phyloP scores from a whole-genome alignment of 306 rosid genomes.

The Trifolium repens region DNA sequence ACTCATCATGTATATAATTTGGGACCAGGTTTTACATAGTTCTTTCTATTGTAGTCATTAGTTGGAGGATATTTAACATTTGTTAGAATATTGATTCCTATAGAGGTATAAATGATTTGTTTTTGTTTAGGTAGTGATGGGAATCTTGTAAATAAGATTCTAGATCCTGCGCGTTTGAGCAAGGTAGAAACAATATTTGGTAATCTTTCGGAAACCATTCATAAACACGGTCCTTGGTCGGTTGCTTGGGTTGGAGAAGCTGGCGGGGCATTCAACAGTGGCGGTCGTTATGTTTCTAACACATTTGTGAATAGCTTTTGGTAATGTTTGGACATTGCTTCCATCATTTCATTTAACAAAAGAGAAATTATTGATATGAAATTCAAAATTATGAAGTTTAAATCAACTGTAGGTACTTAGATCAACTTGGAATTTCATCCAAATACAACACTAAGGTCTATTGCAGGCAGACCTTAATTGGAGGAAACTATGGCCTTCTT shows the following conservation, averaged over 20 bases:
- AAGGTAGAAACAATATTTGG: conserved; percentile 53
- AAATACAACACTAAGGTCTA: conserved; percentile 75
- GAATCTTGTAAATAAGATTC: conserved; percentile 58
- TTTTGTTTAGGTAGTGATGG: conserved; percentile 67
- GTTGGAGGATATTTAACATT: not conserved
- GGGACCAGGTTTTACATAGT: conserved; percentile 76
- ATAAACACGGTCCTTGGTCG: conserved; percentile 78
- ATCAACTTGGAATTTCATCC: conserved; percentile 95
- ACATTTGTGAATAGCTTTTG: conserved; percentile 89
- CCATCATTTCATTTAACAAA: conserved; percentile 14
- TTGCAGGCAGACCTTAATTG: conserved; percentile 90
- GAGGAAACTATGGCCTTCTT: conserved; percentile 95
- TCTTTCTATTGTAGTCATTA: conserved; percentile 26
- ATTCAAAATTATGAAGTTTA: conserved; percentile 13
- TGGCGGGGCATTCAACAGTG: conserved; percentile 96
- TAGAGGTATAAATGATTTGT: conserved; percentile 6
- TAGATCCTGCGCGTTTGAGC: conserved; percentile 71
- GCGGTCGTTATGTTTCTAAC: conserved; percentile 77
- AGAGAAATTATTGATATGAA: not conserved
- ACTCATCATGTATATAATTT: conserved; percentile 89
- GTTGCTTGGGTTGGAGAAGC: conserved; percentile 97
- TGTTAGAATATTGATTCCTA: not conserved
- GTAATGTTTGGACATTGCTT: conserved; percentile 58
- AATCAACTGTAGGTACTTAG: conserved; percentile 76
- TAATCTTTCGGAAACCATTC: conserved; percentile 59